phyloP scores from a whole-genome alignment of 2,329 filamentous ascomycete genomes.

The Pseudogymnoascus sp. region DNA sequence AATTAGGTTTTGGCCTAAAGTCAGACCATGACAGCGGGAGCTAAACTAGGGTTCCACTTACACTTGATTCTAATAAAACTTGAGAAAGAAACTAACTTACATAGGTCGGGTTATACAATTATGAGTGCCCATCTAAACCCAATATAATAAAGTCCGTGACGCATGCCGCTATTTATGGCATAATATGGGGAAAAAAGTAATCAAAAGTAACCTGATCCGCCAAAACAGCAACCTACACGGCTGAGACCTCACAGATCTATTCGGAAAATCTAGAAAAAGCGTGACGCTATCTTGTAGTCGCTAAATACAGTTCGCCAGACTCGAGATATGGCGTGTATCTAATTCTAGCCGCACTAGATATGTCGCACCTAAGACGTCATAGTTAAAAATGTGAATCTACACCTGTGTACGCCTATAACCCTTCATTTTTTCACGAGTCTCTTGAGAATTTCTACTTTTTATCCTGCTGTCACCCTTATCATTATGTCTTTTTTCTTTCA shows the following conservation, averaged over 20 bases:
- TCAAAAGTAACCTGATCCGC: neutral
- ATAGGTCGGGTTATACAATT: neutral
- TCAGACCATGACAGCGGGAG: neutral
- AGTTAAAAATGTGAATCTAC: neutral
- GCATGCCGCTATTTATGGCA: neutral
- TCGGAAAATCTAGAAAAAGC: neutral
- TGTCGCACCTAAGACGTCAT: neutral
- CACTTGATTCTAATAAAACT: neutral
- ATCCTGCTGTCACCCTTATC: no score
- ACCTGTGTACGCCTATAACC: no score
- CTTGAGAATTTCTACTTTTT: no score
- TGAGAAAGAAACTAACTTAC: no score
- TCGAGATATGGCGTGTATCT: neutral
- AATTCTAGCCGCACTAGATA: neutral
- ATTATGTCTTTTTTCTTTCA: no score
- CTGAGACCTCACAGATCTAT: neutral
- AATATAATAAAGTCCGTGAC: neutral
- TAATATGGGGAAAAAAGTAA: neutral
- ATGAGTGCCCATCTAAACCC: neutral
- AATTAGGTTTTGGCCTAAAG: neutral
- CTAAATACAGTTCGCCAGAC: neutral
- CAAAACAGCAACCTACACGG: neutral
- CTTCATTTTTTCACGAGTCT: no score
- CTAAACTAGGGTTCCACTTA: neutral
- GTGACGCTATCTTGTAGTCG: neutral